Percentiles rank a stretch among this genome's conserved stretches.
Evolutionary conservation across 2,329 filamentous ascomycete genomes (phyloP).

Genomic region (Fusarium setosum): DNA sequence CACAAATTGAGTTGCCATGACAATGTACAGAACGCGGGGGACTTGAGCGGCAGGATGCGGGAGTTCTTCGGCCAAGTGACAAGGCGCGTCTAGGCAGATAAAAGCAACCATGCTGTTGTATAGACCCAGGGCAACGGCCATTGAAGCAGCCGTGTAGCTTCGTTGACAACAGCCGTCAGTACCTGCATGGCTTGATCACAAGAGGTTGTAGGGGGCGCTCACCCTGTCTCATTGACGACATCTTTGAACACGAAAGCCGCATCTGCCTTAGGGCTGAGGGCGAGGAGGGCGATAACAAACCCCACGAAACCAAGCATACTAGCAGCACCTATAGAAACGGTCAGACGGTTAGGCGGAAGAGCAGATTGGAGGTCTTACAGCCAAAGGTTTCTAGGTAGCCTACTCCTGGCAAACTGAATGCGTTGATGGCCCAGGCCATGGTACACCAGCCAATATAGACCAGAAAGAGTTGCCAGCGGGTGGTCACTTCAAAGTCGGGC

Average conservation of each 20-base stretch:
- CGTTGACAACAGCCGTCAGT: too few species aligned
- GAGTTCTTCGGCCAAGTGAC: neutral
- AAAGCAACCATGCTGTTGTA: neutral
- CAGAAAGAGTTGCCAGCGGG: conserved; percentile 2
- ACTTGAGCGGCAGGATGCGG: neutral
- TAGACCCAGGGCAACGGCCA: neutral
- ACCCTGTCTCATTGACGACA: neutral
- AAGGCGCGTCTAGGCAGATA: neutral
- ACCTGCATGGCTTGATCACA: too few species aligned
- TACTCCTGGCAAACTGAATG: neutral
- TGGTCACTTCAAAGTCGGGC: neutral
- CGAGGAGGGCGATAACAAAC: neutral
- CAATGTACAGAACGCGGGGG: neutral
- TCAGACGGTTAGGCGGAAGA: too few species aligned
- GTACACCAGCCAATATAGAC: neutral
- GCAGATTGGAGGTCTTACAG: too few species aligned
- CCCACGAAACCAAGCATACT: conserved; percentile 8
- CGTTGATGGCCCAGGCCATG: neutral
- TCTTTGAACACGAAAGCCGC: neutral
- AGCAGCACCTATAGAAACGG: too few species aligned
- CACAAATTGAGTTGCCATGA: neutral
- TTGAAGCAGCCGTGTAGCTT: neutral
- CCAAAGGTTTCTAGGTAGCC: neutral
- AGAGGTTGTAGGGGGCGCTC: too few species aligned
- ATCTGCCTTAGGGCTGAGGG: neutral